phyloP scores from a whole-genome alignment of 2,329 filamentous ascomycete genomes.

The Aspergillus proliferans region DNA sequence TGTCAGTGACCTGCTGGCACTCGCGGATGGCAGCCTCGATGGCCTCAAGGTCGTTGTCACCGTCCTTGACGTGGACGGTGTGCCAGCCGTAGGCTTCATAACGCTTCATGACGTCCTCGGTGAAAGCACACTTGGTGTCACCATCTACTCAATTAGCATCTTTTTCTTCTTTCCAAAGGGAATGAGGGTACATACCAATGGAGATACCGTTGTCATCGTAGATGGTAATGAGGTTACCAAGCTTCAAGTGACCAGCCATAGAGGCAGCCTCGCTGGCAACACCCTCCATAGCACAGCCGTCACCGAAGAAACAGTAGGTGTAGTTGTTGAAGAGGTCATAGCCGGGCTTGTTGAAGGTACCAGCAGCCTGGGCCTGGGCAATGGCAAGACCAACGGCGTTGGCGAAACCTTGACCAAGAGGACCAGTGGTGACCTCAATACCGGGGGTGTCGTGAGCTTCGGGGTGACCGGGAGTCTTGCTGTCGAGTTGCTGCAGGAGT shows the following conservation, averaged over 20 bases:
- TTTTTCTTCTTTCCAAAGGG: background rate
- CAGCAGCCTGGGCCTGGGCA: conserved; percentile 85
- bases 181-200: conserved; percentile 49
- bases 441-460: conserved; percentile 95
- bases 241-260: conserved; percentile 89
- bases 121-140: conserved; percentile 93
- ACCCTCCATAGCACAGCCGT: conserved; percentile 98
- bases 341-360: conserved; percentile 92
- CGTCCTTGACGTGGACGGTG: conserved; percentile 73
- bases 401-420: conserved; percentile 92
- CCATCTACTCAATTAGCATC: conserved; percentile 56
- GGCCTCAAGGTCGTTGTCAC: conserved; percentile 77
- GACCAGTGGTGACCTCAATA: conserved; percentile 95
- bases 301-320: conserved; percentile 94
- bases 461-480: conserved; percentile 91
- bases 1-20: conserved; percentile 83
- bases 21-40: conserved; percentile 86
- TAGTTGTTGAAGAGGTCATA: conserved; percentile 92
- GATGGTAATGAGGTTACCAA: conserved; percentile 93
- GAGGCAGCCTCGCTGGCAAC: conserved; percentile 89
- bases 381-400: conserved; percentile 98
- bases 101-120: conserved; percentile 88
- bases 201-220: conserved; percentile 99
- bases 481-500: conserved; percentile 55
- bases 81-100: conserved; percentile 99